Percentiles rank a stretch among this genome's conserved stretches.
phyloP scores from a whole-genome alignment of 352 stramenopile species.

The Pythium biforme region DNA sequence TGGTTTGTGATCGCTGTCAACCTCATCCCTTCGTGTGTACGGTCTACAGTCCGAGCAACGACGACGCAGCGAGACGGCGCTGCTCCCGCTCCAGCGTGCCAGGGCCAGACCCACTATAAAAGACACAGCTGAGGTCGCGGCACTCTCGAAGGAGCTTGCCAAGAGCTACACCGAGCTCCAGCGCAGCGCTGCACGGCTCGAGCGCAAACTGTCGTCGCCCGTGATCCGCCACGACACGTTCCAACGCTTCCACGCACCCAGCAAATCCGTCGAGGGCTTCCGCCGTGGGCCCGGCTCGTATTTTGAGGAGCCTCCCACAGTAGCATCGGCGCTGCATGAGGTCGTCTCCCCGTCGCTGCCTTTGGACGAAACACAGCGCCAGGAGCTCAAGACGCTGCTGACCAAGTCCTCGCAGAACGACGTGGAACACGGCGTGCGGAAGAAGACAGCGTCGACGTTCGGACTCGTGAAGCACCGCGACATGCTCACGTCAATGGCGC shows the following conservation, averaged over 20 bases:
- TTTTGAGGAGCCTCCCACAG: background rate
- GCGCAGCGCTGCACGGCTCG: slow-evolving; percentile 32
- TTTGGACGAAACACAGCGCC: slow-evolving; percentile 19
- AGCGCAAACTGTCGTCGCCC: slow-evolving; percentile 35
- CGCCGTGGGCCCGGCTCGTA: slow-evolving; percentile 38
- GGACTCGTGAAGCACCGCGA: slow-evolving; percentile 33
- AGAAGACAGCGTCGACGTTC: slow-evolving; percentile 17
- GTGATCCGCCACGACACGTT: slow-evolving; percentile 30
- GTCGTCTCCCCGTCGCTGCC: background rate
- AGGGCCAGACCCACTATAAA: background rate
- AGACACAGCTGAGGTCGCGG: background rate
- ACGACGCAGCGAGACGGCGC: slow-evolving; percentile 17
- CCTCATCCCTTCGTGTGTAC: no score
- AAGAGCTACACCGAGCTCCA: slow-evolving; percentile 51
- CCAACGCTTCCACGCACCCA: slow-evolving; percentile 34
- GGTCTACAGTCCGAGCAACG: slow-evolving; percentile 10
- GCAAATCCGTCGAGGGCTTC: slow-evolving; percentile 30
- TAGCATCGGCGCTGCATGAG: background rate
- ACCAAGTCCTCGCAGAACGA: no score
- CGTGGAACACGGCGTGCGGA: background rate
- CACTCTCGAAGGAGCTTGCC: slow-evolving; percentile 50
- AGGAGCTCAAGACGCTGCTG: slow-evolving; percentile 18
- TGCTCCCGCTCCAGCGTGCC: slow-evolving; percentile 12
- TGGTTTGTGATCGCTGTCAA: background rate
- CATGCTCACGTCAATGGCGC: slow-evolving; percentile 45